These are phyloP conservation scores for Pulveroboletus frians DNA, from an alignment of 768 basidiomycete genomes.

Conservation along the genomic window DNA sequence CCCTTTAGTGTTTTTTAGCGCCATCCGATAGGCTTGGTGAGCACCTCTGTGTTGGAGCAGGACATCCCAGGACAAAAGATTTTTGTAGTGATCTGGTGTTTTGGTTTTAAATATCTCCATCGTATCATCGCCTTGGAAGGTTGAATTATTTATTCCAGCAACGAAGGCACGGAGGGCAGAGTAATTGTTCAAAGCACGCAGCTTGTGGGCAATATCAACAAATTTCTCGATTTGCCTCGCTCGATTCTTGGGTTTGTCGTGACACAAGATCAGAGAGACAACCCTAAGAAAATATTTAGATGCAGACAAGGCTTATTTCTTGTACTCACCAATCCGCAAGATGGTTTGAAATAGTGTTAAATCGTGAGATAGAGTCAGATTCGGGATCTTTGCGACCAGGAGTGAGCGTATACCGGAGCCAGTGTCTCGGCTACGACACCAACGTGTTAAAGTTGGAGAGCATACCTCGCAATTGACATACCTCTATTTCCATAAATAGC, in stretches of 20 bases:
- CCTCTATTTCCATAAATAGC: constrained; percentile 73
- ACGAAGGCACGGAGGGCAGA: constrained; percentile 88
- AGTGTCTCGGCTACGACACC: constrained; percentile 68
- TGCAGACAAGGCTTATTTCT: not conserved
- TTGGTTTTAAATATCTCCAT: constrained; percentile 67
- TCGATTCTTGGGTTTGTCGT: constrained; percentile 70
- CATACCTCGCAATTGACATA: constrained; percentile 30
- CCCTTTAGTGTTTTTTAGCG: constrained; percentile 78
- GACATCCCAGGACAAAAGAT: constrained; percentile 77
- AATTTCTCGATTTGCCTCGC: constrained; percentile 86
- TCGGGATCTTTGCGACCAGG: constrained; percentile 61
- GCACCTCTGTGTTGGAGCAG: constrained; percentile 77
- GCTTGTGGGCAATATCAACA: constrained; percentile 72
- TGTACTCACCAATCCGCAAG: constrained; percentile 70
- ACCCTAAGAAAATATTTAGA: constrained; percentile 54
- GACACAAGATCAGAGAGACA: constrained; percentile 83
- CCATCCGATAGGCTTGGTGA: constrained; percentile 88
- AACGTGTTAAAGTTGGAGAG: not conserved
- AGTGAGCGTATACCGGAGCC: constrained; percentile 74
- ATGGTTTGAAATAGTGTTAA: constrained; percentile 76
- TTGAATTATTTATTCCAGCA: constrained; percentile 86
- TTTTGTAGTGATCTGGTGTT: constrained; percentile 67
- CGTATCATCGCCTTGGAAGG: constrained; percentile 71
- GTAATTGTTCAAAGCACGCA: constrained; percentile 87
- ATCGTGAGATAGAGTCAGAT: constrained; percentile 65